Base-by-base conservation (phyloP, 2,329 filamentous ascomycete genomes). In the Xylariaceae sp. region DNA sequence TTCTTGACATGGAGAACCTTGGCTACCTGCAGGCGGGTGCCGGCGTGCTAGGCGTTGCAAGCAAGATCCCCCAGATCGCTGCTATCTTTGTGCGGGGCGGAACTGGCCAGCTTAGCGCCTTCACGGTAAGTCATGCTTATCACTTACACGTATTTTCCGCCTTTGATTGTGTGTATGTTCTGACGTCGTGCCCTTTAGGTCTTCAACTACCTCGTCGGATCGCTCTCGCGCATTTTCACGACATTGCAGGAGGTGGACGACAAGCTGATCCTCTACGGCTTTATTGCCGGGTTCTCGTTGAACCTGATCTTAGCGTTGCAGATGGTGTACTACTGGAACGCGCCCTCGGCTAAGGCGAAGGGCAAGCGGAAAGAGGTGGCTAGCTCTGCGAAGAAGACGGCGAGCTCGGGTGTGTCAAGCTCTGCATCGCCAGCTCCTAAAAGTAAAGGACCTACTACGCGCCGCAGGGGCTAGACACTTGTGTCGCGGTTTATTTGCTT, bases 271-370 rank as follows among this genome's bases (percentile, higher is more conserved):
- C 83, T 99, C 30, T 97, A 96, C 77, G 89, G 92, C 54, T 97
- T 96, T 80, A 78, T 97, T 57, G 90, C 92, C 6, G 94, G 92
- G 34, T 97, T 97, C 73, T 77, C 80, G n/a, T 84, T 99, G 68
- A 99, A 99, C 75, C 80, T 87, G 59, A 82, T 99, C 58, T 81
- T 99, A 59, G 92, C 92, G 11, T 76, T 82, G 45, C 94, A 99
- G 79, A 94, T 99, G 88, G 72, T 96, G 34, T 96, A 92, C 77
- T 97, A 97, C 80, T 99, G 94, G 94, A 96, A 97, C 70, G 77
- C 80, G 6, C 82, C 82, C 8, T 78, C 81, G 53, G 71, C 70
- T 60, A 74, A 74, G 70, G 72, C 69, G 11, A 71, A 73, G 65
- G 73, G 73, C 23, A 77, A 76, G 71, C 73, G 71, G 64, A 75